Evolutionary conservation across 192 early-diverging fungal species (phyloP).

Genomic region (Geranomyces variabilis): DNA sequence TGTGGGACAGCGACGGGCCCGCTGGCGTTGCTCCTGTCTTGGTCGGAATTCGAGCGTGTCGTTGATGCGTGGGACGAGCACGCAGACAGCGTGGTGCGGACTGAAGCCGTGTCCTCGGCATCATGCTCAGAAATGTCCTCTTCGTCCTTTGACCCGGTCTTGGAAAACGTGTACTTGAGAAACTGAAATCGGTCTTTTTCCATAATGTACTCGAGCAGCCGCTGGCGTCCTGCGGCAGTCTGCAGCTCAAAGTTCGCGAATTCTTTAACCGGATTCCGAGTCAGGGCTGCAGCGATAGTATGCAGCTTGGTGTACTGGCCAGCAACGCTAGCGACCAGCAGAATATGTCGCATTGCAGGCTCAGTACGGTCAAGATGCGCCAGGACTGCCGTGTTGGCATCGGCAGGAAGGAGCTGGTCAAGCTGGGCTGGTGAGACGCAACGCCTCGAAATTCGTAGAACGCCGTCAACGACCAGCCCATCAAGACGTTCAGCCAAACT

Average conservation of each 20-base stretch:
- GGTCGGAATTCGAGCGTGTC: too few relatives aligned
- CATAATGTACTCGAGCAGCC: not conserved
- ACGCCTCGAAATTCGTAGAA: not conserved
- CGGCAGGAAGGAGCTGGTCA: not conserved
- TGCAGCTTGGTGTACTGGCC: constrained; percentile 8
- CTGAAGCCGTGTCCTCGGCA: too few relatives aligned
- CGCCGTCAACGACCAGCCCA: not conserved
- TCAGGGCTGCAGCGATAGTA: constrained; percentile 2
- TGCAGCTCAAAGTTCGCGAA: constrained; percentile 16
- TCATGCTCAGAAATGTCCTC: too few relatives aligned
- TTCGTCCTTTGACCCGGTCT: not conserved
- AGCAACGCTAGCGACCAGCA: constrained; percentile 3
- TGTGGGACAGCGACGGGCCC: too few relatives aligned
- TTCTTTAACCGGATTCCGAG: constrained; percentile 19
- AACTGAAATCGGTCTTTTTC: constrained; percentile 13
- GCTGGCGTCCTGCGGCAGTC: constrained; percentile 10
- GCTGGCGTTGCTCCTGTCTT: too few relatives aligned
- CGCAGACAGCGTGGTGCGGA: too few relatives aligned
- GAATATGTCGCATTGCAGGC: constrained; percentile 14
- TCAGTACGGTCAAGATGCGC: not conserved
- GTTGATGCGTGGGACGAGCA: too few relatives aligned
- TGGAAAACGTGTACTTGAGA: constrained; percentile 7
- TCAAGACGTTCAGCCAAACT: constrained; percentile 11
- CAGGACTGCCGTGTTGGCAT: constrained; percentile 1
- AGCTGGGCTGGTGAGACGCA: not conserved